phyloP scores from a whole-genome alignment of 805 yeast genomes.

The Hanseniaspora hatyaiensis region DNA sequence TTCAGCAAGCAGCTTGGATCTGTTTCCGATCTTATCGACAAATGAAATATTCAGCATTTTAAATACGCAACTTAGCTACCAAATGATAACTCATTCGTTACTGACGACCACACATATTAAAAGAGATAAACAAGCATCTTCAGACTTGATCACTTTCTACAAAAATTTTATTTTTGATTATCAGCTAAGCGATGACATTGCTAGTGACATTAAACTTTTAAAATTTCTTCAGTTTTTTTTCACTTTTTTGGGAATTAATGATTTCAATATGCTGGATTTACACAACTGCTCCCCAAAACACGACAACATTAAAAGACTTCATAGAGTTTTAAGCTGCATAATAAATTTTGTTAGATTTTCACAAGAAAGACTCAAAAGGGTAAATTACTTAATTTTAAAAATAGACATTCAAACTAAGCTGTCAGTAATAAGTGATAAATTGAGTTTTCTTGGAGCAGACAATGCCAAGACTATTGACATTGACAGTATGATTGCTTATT shows the following conservation, averaged over 20 bases:
- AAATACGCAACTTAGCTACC: constrained; percentile 9
- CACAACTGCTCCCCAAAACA: background rate
- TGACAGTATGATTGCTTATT: background rate
- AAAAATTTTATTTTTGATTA: constrained; percentile 15
- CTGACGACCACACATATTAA: background rate
- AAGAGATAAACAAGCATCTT: background rate
- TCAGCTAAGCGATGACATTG: background rate
- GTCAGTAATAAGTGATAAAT: background rate
- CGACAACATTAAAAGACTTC: background rate
- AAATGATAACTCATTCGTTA: constrained; percentile 6
- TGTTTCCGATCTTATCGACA: constrained; percentile 8
- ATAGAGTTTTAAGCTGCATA: constrained; percentile 12
- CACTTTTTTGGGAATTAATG: constrained; percentile 9
- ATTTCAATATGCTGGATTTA: constrained; percentile 6
- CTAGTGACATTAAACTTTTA: background rate
- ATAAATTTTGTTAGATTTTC: constrained; percentile 13
- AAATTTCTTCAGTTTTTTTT: constrained; percentile 8
- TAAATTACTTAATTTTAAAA: constrained; percentile 5
- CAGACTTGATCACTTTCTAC: constrained; percentile 1
- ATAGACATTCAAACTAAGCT: constrained; percentile 7
- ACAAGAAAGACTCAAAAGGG: constrained; percentile 12
- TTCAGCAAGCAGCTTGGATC: background rate
- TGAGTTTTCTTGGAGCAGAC: background rate
- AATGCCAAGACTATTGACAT: background rate
- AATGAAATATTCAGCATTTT: constrained; percentile 11